Evolutionary conservation across 176 grass and related monocot genomes (phyloP), one percentile per base, ranked within the genome.

Genomic region (Typha latifolia): DNA sequence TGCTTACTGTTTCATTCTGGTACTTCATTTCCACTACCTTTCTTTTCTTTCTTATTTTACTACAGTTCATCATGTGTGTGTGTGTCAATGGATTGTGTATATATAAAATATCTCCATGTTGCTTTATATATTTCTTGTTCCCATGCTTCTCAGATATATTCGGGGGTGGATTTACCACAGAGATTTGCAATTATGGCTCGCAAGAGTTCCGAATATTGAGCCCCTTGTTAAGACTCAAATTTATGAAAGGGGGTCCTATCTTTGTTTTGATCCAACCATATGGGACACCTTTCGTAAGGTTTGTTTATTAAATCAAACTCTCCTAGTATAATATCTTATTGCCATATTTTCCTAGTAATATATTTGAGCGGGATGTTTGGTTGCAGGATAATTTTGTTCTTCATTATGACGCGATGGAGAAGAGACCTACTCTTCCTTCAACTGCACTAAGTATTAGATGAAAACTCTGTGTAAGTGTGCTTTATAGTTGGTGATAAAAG

Each of bases 151-250:
- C 73, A 99, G 94, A 56, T 99, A 79, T 69, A 74, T 67, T 12
- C 85, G 89, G 68, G 86, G 89, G 73, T 99, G 94, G 94, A 87
- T 93, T 84, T 99, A 99, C 84, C 94, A 99, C 56, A 99, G 62
- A 82, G 89, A 93, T 67, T 32, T 82, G 52, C 62, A 79, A 32
- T 51, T 83, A 12, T 99, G 94, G 94, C 67, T 99, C 65, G 80
- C 64, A 68, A 90, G 77, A 78, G 62, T 79, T 65, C 43, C 85
- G 61, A 96, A 91, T 47, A 22, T 81, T 59, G 94, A 99, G 66
- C 81, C 83, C 32, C 62, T 87, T 72, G 79, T 85, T 27, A 99
- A 99, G 75, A 69, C 83, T 49, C 81, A 81, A 76, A 8, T 66
- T 4, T 90, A 85, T 77, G 94, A 99, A 74, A 85, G 89, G 67